Evolutionary conservation across 1,139 yeast genomes (phyloP).

Genomic region (Taphrina communis): DNA sequence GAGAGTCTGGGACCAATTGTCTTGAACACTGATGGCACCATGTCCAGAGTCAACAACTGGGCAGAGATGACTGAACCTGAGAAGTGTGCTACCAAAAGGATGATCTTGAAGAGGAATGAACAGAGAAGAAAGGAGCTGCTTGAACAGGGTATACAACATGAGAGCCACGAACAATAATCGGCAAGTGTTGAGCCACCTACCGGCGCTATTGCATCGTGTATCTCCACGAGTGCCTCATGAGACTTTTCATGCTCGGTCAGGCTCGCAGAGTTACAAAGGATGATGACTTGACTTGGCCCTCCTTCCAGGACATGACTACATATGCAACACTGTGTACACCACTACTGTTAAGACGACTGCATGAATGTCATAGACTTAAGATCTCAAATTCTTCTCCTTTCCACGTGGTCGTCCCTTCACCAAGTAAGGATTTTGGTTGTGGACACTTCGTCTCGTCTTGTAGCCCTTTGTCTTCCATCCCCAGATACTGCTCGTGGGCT

Average conservation of each 20-base stretch:
- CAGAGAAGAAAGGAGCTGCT: slow-evolving; percentile 22
- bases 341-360: neutral
- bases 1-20: slow-evolving; percentile 41
- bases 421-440: slow-evolving; percentile 74
- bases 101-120: slow-evolving; percentile 36
- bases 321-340: neutral
- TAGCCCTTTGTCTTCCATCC: slow-evolving; percentile 89
- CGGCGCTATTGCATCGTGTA: too few species aligned
- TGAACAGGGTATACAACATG: slow-evolving; percentile 7
- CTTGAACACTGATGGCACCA: slow-evolving; percentile 39
- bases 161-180: neutral
- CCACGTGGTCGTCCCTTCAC: slow-evolving; percentile 64
- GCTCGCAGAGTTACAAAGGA: too few species aligned
- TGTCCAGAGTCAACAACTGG: slow-evolving; percentile 42
- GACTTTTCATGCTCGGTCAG: neutral
- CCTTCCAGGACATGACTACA: neutral
- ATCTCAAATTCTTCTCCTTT: slow-evolving; percentile 41
- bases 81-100: slow-evolving; percentile 36
- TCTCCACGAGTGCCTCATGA: too few species aligned
- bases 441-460: slow-evolving; percentile 89
- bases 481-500: slow-evolving; percentile 94
- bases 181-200: too few species aligned
- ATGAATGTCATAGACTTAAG: slow-evolving; percentile 3
- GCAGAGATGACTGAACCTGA: slow-evolving; percentile 39
- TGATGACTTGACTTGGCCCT: neutral